Conservation (phyloP, 345 rosid genomes). For the Camelina hispida region DNA sequence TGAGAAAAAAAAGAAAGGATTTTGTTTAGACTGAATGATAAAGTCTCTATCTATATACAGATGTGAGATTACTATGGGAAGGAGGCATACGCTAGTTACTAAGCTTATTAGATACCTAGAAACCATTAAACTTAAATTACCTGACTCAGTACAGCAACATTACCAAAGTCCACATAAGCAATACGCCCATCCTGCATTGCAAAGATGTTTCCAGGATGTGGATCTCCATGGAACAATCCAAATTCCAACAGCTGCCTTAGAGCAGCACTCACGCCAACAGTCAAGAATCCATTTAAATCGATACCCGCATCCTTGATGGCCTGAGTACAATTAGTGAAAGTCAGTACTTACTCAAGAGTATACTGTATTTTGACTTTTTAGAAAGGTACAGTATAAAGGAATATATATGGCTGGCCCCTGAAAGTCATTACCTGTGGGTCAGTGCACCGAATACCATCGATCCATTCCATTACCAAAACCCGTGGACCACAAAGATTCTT, state of each 20-base stretch:
- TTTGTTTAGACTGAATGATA: conserved; percentile 20
- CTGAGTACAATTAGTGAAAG: conserved; percentile 50
- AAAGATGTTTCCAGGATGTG: conserved; percentile 98
- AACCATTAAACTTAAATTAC: conserved; percentile 48
- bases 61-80: neutral
- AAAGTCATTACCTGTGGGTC: conserved; percentile 75
- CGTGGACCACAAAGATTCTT: conserved; percentile 85
- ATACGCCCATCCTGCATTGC: conserved; percentile 98
- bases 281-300: conserved; percentile 85
- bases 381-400: conserved; percentile 29
- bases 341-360: conserved; percentile 26
- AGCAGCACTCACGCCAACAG: conserved; percentile 99
- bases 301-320: conserved; percentile 91
- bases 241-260: conserved; percentile 88
- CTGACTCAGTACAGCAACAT: conserved; percentile 98
- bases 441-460: conserved; percentile 97
- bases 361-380: conserved; percentile 18
- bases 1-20: conserved; percentile 45
- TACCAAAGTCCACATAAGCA: conserved; percentile 98
- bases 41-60: conserved; percentile 15
- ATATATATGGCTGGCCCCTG: conserved; percentile 21
- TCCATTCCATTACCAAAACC: conserved; percentile 99
- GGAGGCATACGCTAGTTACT: neutral
- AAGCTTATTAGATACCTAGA: conserved; percentile 10
- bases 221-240: conserved; percentile 97